Evolutionary conservation across 2,329 filamentous ascomycete species (phyloP).

Genomic region (Colletotrichum cuscutae): DNA sequence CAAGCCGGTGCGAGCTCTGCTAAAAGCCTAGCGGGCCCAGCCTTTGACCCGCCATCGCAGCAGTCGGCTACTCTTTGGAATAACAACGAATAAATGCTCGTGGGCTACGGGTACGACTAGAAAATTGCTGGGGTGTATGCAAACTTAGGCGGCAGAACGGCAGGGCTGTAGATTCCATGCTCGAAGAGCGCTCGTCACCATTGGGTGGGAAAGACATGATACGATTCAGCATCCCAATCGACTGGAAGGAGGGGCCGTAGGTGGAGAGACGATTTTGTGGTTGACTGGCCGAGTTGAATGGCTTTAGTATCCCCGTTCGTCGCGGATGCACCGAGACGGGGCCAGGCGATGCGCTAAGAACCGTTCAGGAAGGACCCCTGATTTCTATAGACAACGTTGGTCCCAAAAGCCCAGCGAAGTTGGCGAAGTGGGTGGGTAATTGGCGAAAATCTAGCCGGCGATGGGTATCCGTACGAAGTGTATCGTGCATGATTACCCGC

Average conservation of each 20-base stretch:
- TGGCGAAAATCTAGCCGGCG: neutral
- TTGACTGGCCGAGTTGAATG: constrained; percentile 15
- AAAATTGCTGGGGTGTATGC: neutral
- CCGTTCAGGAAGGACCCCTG: constrained; percentile 33
- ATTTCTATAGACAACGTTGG: constrained; percentile 23
- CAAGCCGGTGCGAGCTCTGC: constrained; percentile 11
- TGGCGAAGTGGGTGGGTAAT: constrained; percentile 16
- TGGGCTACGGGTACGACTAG: constrained; percentile 2
- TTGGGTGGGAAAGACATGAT: constrained; percentile 21
- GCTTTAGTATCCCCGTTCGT: constrained; percentile 16
- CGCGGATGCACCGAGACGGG: constrained; percentile 35
- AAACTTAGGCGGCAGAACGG: neutral
- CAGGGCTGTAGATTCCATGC: neutral
- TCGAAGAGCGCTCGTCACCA: neutral
- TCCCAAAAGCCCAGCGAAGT: constrained; percentile 3
- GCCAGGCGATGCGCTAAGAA: constrained; percentile 31
- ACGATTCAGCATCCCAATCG: constrained; percentile 35
- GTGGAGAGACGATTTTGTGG: constrained; percentile 5
- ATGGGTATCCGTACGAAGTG: neutral
- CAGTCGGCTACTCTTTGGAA: neutral
- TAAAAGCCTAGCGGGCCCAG: constrained; percentile 1
- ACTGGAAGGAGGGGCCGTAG: constrained; percentile 17
- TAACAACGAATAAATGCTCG: neutral
- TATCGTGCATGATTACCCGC: neutral
- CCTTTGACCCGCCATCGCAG: neutral